Conservation (phyloP, 805 yeast species). For the Schizosaccharomyces cryophilus region DNA sequence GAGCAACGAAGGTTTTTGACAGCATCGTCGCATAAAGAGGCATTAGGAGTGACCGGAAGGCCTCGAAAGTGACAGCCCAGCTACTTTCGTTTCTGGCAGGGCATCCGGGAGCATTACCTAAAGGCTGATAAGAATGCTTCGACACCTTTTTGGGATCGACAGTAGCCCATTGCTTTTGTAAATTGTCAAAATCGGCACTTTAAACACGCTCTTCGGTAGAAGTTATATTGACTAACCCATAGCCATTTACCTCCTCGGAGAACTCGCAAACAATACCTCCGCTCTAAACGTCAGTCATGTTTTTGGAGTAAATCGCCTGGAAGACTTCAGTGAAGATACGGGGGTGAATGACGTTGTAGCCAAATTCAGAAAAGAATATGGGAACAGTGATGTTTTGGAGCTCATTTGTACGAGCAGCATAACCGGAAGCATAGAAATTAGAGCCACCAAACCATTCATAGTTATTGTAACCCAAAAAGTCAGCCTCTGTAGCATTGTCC, state of each 20-base stretch:
- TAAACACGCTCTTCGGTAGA: conserved; percentile 22
- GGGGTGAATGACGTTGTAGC: conserved; percentile 50
- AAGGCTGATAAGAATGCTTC: conserved; percentile 6
- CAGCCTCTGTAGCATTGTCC: conserved; percentile 21
- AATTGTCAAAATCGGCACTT: conserved; percentile 17
- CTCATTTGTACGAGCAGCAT: conserved; percentile 43
- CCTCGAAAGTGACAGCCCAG: conserved; percentile 14
- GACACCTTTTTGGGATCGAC: conserved; percentile 13
- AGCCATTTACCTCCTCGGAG: conserved; percentile 58
- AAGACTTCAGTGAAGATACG: conserved; percentile 62
- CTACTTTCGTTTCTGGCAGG: conserved; percentile 8
- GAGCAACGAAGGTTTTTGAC: background rate
- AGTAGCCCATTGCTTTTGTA: conserved; percentile 20
- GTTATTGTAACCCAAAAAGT: conserved; percentile 67
- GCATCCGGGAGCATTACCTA: conserved; percentile 8
- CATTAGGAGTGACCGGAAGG: conserved; percentile 11
- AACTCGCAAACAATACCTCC: conserved; percentile 88
- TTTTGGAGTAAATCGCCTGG: conserved; percentile 29
- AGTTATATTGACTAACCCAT: conserved; percentile 40
- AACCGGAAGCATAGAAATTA: conserved; percentile 37
- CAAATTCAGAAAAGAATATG: conserved; percentile 59
- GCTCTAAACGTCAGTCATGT: conserved; percentile 79
- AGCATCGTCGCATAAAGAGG: background rate
- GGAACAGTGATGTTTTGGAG: conserved; percentile 48
- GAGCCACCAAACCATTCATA: conserved; percentile 69